Evolutionary conservation across 345 rosid species (phyloP).

Genomic region (Citrus reticulata): DNA sequence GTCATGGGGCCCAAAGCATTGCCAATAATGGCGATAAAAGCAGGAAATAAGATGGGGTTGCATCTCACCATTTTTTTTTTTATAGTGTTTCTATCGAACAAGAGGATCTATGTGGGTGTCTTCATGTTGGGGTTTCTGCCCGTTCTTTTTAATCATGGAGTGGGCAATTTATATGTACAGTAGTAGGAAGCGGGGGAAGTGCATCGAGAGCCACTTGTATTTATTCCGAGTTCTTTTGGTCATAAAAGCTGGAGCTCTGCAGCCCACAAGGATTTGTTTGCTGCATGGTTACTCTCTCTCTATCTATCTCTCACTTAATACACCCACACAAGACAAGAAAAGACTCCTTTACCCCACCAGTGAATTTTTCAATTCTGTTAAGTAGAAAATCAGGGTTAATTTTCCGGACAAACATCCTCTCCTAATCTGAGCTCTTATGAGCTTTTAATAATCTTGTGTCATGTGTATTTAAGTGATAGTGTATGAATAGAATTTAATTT

Average conservation of each 20-base stretch:
- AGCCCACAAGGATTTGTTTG: slow-evolving; percentile 10
- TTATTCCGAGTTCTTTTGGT: not conserved
- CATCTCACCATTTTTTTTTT: slow-evolving; percentile 24
- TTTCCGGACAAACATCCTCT: fast-evolving
- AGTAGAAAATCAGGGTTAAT: not conserved
- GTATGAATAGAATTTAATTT: fast-evolving
- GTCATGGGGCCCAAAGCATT: slow-evolving; percentile 29
- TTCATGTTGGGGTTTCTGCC: slow-evolving; percentile 26
- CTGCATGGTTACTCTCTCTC: not conserved
- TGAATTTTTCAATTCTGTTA: not conserved
- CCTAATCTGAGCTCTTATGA: fast-evolving
- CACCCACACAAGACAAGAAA: not conserved
- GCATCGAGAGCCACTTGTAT: slow-evolving; percentile 29
- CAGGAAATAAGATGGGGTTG: slow-evolving; percentile 22
- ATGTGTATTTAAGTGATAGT: too few relatives aligned
- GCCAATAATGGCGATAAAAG: slow-evolving; percentile 43
- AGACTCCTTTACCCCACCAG: not conserved
- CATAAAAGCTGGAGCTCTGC: slow-evolving; percentile 1
- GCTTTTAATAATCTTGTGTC: not conserved
- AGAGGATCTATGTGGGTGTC: slow-evolving; percentile 35
- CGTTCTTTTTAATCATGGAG: slow-evolving; percentile 11
- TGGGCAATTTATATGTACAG: slow-evolving; percentile 32
- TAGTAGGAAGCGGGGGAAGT: not conserved
- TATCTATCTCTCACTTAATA: not conserved
- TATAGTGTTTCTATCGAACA: slow-evolving; percentile 25